Evolutionary conservation across 2,329 filamentous ascomycete genomes (phyloP), one percentile per base, ranked within the genome.

Genomic region (Colletotrichum caudatum): DNA sequence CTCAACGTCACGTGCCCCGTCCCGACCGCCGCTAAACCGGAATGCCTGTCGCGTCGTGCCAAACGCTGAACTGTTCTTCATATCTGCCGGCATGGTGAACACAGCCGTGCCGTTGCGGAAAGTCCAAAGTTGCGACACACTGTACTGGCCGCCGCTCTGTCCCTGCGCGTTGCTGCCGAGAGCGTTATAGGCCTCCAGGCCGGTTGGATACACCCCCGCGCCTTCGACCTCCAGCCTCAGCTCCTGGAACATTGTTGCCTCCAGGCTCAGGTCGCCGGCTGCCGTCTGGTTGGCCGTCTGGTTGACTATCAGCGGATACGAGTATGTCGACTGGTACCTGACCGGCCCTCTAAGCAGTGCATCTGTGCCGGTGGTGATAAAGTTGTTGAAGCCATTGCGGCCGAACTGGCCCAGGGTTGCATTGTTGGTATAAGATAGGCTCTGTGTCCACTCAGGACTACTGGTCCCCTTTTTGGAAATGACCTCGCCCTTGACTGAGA

Each of bases 291-390:
- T 77, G 66, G 86, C 86, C 1, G 85, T 85, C 20, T 85, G 87
- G 75, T 88, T 88, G 59, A 88, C 88, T 75, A 82, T 85, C 0
- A 93, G 79, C 0, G 91, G 91, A 75, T 92, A 94, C 11, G 79
- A 79, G 77, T 90, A 92, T 5, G 76, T 76, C 5, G 78, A 73
- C 29, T 75, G 73, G 77, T 85, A 85, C 23, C n/a, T 12, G 48
- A 39, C 16, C 66, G 63, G 26, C 35, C 73, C 26, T 33, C 53
- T 23, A 8, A 77, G 73, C 14, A 77, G 73, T 20, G 59, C 64
- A 72, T 83, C 81, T 6, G 64, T 69, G 20, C 81, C 81, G 7
- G 41, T 79, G 71, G 82, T 35, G 8, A 64, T 73, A 39, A 77
- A 78, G 69, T 79, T 78, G 64, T 80, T 70, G 48, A 77, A 80